phyloP scores from a whole-genome alignment of 352 stramenopile genomes.

The Phytophthora multivora region DNA sequence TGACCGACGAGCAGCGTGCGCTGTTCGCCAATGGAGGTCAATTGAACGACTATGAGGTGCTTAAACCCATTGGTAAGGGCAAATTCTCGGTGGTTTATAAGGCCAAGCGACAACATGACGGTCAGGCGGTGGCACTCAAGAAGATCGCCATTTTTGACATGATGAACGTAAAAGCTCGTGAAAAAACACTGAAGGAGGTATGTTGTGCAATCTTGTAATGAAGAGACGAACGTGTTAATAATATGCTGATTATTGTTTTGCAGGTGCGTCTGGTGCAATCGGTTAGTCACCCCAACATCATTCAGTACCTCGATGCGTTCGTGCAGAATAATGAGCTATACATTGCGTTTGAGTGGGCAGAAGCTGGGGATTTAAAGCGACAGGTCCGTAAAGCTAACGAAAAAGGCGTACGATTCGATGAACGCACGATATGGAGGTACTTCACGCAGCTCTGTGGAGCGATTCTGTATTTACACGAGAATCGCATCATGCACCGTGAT shows the following conservation, averaged over 20 bases:
- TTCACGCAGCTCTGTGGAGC: constrained; percentile 90
- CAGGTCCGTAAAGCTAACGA: constrained; percentile 93
- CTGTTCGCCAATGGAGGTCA: constrained; percentile 63
- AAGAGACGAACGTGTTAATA: neutral
- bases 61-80: constrained; percentile 91
- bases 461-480: constrained; percentile 86
- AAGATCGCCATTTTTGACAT: constrained; percentile 92
- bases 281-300: constrained; percentile 90
- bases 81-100: constrained; percentile 95
- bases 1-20: constrained; percentile 72
- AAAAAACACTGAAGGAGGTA: constrained; percentile 92
- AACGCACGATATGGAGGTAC: constrained; percentile 94
- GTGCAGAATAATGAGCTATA: constrained; percentile 90
- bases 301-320: constrained; percentile 93
- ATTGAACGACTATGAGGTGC: constrained; percentile 79
- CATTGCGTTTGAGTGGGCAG: constrained; percentile 95
- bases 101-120: constrained; percentile 71
- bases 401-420: constrained; percentile 83
- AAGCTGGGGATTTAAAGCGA: constrained; percentile 92
- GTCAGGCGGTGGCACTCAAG: constrained; percentile 90
- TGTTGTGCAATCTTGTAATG: constrained; percentile 6
- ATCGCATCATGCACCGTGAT: constrained; percentile 94
- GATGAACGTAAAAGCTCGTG: constrained; percentile 89
- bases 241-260: neutral
- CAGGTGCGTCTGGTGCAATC: constrained; percentile 88